Evolutionary conservation across 2,329 filamentous ascomycete genomes (phyloP), one percentile per base, ranked within the genome.

Genomic region (Fulvia fulva): DNA sequence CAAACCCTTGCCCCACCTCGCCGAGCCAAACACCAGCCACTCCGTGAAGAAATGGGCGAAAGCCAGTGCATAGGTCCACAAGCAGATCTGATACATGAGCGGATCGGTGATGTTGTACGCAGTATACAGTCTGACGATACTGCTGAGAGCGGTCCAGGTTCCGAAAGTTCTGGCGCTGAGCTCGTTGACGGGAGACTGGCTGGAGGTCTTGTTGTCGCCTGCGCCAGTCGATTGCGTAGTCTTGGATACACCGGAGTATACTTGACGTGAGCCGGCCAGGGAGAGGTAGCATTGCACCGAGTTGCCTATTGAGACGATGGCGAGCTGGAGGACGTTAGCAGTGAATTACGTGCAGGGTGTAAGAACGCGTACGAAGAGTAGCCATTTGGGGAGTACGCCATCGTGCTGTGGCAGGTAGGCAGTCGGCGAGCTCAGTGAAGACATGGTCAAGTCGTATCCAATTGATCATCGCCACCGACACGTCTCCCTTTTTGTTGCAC

Each of bases 141-240:
- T 83, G 5, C 88, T 87, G 58, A 96, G 80, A 58, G 93, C 81
- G 0, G 92, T 95, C 87, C 91, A 97, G 28, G 90, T 94, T 55
- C 89, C 91, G 73, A 96, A 96, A 21, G 90, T 86, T 63, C 90
- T 87, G 25, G 87, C 87, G 11, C 86, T 87, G 28, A 96, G 84
- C 5, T 88, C 85, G 5, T 89, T 92, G 56, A 90, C 83, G 74
- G 74, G 81, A 59, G 78, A 75, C 64, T 67, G 64, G 26, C 41
- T 53, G 3, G 50, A 32, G 3, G 21, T 47, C 23, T 57, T 53
- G 7, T 21, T 51, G 47, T 52, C 37, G 11, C 32, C 45, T 2
- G 45, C 50, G 14, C 53, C 53, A 8, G 46, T 52, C 1, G 49
- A 34, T 25, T 53, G 49, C 16, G 34, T 45, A 16, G 41, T 53